Evolutionary conservation across 495 filamentous ascomycete genomes (phyloP).

Genomic region (Aspergillus sparsus): DNA sequence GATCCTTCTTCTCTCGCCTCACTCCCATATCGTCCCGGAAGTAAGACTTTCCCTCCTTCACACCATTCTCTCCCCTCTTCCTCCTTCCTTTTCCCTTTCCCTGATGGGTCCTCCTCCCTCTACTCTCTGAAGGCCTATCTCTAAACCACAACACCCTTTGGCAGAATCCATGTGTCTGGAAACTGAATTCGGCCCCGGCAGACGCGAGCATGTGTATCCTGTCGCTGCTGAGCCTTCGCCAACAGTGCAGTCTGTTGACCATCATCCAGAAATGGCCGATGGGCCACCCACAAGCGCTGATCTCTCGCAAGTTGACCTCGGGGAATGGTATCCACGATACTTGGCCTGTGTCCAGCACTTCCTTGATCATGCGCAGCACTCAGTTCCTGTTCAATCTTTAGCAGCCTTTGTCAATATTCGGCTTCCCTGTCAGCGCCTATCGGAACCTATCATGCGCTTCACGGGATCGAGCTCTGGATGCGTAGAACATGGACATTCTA

Average conservation of each 20-base stretch:
- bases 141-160: conserved; percentile 24
- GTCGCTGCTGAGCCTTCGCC: conserved; percentile 14
- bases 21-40: conserved; percentile 29
- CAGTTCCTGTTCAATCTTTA: conserved; percentile 74
- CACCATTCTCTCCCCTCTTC: too few relatives aligned
- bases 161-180: conserved; percentile 29
- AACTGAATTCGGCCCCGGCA: conserved; percentile 22
- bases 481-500: conserved; percentile 13
- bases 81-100: background rate
- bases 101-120: background rate
- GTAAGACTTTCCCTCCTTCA: conserved; percentile 28
- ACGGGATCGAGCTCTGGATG: conserved; percentile 6
- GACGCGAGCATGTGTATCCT: conserved; percentile 11
- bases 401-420: conserved; percentile 88
- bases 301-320: conserved; percentile 61
- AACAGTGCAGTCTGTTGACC: background rate
- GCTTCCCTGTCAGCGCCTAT: conserved; percentile 44
- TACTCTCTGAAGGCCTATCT: conserved; percentile 21
- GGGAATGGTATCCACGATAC: conserved; percentile 89
- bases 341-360: conserved; percentile 86
- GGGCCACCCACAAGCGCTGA: conserved; percentile 30
- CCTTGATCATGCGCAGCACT: conserved; percentile 81
- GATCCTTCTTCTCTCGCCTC: conserved; percentile 34
- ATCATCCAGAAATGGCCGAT: conserved; percentile 7
- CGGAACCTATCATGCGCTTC: conserved; percentile 22